Base-by-base conservation (phyloP, 2,329 filamentous ascomycete genomes). In the Stylonectria norvegica region DNA sequence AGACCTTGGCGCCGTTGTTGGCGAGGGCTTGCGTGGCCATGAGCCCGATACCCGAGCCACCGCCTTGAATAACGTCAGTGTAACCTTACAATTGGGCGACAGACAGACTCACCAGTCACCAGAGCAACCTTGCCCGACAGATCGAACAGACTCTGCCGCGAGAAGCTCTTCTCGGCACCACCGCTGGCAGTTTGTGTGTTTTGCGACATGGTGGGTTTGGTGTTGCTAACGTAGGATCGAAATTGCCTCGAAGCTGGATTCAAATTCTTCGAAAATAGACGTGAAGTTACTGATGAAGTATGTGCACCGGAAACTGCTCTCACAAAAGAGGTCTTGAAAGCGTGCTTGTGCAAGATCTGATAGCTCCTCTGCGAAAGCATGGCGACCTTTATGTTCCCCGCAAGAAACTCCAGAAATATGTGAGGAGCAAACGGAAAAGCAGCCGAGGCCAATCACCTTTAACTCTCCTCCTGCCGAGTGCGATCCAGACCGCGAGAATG, bases 1-100 rank as follows among this genome's bases (percentile, higher is more conserved):
- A 87, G 5, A 87, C 83, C 47, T 76, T 83, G 42, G 76, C 78
- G 45, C 83, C 81, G 60, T 85, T 86, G 42, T 70, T 66, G 1
- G 85, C 77, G 39, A 85, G 80, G 5, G 81, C 76, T 50, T 85
- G 78, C 3, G 79, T 76, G 30, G 81, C 80, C 81, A 86, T 86
- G 39, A 82, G 72, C 4, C 82, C 82, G 37, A 86, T 83, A 18
- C 81, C 81, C 41, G 81, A 76, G 20, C 76, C 76, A 29, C 76
- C 72, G 17, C 71, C 68, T 69, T 7, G 1, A n/a, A 23, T n/a
- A n/a, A 5, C 28, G 32, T 16, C 6, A 15, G 33, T 29, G 36
- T 15, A 20, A 7, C 16, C n/a, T 3, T 5, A n/a, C 4, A 8
- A 15, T 12, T 10, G 8, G 4, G 15, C 30, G 14, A 36, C 12